Conservation (phyloP, 495 filamentous ascomycete genomes). For the Penicillium lagena region DNA sequence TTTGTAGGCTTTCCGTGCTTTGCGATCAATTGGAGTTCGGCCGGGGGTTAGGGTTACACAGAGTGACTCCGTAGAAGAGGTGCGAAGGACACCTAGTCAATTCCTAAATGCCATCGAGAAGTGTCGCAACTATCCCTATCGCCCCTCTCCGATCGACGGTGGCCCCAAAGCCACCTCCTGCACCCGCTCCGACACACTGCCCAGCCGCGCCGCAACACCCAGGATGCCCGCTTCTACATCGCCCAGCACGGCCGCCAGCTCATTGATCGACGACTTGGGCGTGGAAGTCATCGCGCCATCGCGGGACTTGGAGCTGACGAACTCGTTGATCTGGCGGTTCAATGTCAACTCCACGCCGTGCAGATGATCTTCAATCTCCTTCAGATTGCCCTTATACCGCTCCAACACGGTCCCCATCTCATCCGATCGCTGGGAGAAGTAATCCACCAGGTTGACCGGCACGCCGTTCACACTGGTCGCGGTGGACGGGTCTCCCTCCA, state of each 20-base stretch:
- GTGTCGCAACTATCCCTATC: slow-evolving; percentile 1
- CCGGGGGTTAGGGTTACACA: no score
- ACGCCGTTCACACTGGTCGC: slow-evolving; percentile 33
- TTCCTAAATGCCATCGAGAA: not conserved
- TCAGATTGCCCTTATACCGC: slow-evolving; percentile 60
- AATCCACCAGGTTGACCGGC: slow-evolving; percentile 59
- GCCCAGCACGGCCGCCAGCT: slow-evolving; percentile 61
- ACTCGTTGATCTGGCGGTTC: slow-evolving; percentile 62
- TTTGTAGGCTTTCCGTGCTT: no score
- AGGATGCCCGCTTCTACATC: slow-evolving; percentile 77
- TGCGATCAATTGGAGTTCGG: no score
- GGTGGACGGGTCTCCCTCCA: slow-evolving; percentile 49
- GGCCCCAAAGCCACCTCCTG: slow-evolving; percentile 60
- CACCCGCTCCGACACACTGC: slow-evolving; percentile 60
- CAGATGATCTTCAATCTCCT: slow-evolving; percentile 79
- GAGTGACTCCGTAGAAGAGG: no score
- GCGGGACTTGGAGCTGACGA: slow-evolving; percentile 49
- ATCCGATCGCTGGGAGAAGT: slow-evolving; percentile 66
- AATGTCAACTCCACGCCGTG: slow-evolving; percentile 65
- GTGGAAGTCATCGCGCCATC: slow-evolving; percentile 37
- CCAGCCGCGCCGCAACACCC: slow-evolving; percentile 66
- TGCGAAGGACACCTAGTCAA: not conserved
- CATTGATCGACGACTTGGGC: slow-evolving; percentile 42
- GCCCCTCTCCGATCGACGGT: slow-evolving; percentile 21
- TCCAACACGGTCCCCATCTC: slow-evolving; percentile 63